Evolutionary conservation across 306 rosid genomes (phyloP).

Genomic region (Cyclanthera cordifolia): DNA sequence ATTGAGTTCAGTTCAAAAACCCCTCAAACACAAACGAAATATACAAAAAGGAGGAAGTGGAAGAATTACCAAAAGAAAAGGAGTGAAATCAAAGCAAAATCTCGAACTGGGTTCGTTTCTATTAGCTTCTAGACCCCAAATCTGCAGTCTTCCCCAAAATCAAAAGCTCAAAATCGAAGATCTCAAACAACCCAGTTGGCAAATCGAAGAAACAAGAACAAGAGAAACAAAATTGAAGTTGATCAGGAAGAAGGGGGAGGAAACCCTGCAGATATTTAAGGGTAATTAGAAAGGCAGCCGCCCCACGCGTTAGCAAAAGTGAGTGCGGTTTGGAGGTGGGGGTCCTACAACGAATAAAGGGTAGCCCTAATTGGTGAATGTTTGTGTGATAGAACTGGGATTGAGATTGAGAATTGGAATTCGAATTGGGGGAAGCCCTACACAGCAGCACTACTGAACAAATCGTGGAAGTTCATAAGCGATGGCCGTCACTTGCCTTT

Average conservation of each 20-base stretch:
- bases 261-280: neutral
- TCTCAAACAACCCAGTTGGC: neutral
- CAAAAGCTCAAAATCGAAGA: constrained; percentile 1
- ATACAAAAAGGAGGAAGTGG: neutral
- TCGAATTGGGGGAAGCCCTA: neutral
- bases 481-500: too few species aligned
- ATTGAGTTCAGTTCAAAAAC: neutral
- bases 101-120: neutral
- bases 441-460: neutral
- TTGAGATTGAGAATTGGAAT: neutral
- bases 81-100: constrained; percentile 3
- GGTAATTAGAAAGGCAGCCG: neutral
- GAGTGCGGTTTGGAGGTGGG: constrained; percentile 5
- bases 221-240: neutral
- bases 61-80: constrained; percentile 5
- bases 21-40: neutral
- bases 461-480: neutral
- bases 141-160: neutral
- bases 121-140: neutral
- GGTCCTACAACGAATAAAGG: neutral
- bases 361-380: neutral
- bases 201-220: neutral
- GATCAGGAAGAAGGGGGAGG: neutral
- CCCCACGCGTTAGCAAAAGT: too few species aligned
- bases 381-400: neutral